Evolutionary conservation across 352 stramenopile genomes (phyloP), one percentile per base, ranked within the genome.

Genomic region (Phytopythium aichiense): DNA sequence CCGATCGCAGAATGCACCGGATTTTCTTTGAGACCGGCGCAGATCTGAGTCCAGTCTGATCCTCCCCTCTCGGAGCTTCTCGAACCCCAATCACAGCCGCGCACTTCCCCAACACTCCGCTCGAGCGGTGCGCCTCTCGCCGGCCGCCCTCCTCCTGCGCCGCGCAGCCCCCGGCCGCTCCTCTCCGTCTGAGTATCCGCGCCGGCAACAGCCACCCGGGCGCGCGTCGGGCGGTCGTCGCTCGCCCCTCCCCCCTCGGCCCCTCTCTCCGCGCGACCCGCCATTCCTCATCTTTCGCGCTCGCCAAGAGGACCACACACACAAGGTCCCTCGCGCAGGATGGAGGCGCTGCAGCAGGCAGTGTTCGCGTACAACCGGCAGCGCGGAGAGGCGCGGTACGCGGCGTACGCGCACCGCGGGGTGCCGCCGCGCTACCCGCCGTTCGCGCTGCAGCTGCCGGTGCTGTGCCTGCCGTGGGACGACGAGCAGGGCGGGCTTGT

Each of bases 321-420:
- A 2, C 35, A 7, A 40, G 35, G 20, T 31, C 28, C 28, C 3
- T 7, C 38, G 2, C 16, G 66, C 64, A 58, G 33, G 63, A 73
- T 74, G 43, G 77, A 83, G 62, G 59, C 66, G 62, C 69, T 90
- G 42, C 66, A 90, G 62, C 73, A 87, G 51, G 81, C 84, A 30
- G 81, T 89, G 60, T 88, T 92, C 56, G 70, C 74, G 28, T 92
- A 88, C 73, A 87, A 87, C 59, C 79, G 79, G 35, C 79, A 91
- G 71, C 81, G 73, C 31, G 84, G 84, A 25, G 67, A 74, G 58
- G 69, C 84, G 45, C 67, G 69, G 33, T 92, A 91, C 68, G 62
- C 65, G 22, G 58, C 74, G 37, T 85, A 80, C 50, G 67, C 71
- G 35, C 84, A 92, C 66, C 75, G 74, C 45, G 84, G 84, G 2